These are phyloP conservation scores for Ophiognomonia clavigignenti-juglandacearum DNA, from an alignment of 2,329 filamentous ascomycete species.

Conservation along the genomic window DNA sequence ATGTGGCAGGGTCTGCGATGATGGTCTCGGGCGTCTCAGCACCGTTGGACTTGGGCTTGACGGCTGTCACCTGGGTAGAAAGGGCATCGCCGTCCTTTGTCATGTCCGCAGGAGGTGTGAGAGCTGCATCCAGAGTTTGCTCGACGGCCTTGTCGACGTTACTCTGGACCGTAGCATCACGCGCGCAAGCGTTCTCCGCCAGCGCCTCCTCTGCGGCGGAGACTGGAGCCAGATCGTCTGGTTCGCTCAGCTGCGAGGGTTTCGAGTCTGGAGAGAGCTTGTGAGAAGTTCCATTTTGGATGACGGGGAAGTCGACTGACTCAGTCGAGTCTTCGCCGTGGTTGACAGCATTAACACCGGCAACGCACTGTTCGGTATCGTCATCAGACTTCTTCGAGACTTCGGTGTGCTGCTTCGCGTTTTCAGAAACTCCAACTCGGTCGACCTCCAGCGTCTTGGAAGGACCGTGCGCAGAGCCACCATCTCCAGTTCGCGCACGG, in stretches of 20 bases:
- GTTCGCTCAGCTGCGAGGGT: background rate
- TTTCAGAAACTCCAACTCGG: no score
- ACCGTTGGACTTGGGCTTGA: conserved; percentile 3
- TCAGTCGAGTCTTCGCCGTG: no score
- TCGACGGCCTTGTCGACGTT: conserved; percentile 8
- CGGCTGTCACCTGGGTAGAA: background rate
- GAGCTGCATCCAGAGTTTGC: conserved; percentile 10
- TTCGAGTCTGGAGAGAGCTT: background rate
- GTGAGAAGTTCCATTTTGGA: no score
- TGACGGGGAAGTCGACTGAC: background rate
- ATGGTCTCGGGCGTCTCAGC: conserved; percentile 9
- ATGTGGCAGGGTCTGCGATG: background rate
- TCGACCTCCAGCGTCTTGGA: background rate
- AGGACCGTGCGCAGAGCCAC: background rate
- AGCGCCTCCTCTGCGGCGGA: background rate
- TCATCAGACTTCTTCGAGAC: background rate
- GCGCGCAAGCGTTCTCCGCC: background rate
- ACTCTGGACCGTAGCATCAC: background rate
- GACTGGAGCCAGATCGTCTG: background rate
- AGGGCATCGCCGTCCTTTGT: conserved; percentile 4
- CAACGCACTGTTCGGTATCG: background rate
- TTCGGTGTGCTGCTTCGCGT: background rate
- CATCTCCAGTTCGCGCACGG: background rate
- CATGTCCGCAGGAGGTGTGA: conserved; percentile 11
- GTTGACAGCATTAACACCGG: no score